Base-by-base conservation (phyloP, 257 asterid species). In the Solanum dulcamara region DNA sequence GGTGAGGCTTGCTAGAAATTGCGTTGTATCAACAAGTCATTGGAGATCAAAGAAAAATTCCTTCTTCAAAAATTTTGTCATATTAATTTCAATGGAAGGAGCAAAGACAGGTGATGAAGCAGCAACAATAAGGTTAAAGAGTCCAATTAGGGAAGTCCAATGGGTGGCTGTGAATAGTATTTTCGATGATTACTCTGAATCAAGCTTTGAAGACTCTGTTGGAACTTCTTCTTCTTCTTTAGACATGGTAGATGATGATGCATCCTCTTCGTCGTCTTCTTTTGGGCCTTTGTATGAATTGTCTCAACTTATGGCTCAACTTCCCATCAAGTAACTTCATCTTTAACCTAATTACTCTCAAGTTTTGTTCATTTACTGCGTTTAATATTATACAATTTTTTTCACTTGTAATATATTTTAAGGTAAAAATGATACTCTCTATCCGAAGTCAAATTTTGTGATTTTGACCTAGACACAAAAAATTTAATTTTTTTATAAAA, bases 291-390 rank as follows among this genome's bases (percentile, higher is more conserved):
- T 89, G 50, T 90, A 18, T 75, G 90, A 90, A 24, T 81, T 92
- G 57, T 86, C 94, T 14, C 89, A 91, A 35, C 92, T 93, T 37
- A 90, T 91, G 97, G 84, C 88, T 68, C 92, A 93, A 37, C 91
- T 92, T 26, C 95, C 97, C 8, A 91, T 92, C 90, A 93, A 92
- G 94, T 93, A 90, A 91, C 17, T 60, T 60, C 33, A 24, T 17
- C 17, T 15, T 15, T 50, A 50, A 50, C 7, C 13, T 9, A 44
- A 44, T 40, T 40, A 9, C 10, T 48, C 5, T 48, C 13, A 15
- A 18, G 24, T 51, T 51, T 51, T 51, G 18, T 51, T 51, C 24
- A 51, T 51, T 18, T 4, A 51, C 8, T 17, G 53, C 53, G 10
- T 46, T 18, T 11, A 46, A 46, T 46, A 46, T 46, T 46, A 46